These are phyloP conservation scores for Alectoria sarmentosa DNA, from an alignment of 495 filamentous ascomycete genomes.

Conservation along the genomic window DNA sequence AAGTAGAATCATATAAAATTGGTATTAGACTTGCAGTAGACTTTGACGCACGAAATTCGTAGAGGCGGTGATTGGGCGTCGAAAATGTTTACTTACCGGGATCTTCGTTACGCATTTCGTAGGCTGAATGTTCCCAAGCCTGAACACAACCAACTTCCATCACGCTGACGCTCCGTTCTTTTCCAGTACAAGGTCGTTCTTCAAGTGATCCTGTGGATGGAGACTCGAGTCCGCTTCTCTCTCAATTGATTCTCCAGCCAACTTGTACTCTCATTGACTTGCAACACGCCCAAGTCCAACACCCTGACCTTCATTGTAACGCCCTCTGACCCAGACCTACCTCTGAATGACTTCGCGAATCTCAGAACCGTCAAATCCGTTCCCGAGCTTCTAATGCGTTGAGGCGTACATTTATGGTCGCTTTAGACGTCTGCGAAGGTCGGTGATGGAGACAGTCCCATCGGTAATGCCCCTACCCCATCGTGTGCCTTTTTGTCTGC, in stretches of 20 bases:
- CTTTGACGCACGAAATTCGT: constrained; percentile 11
- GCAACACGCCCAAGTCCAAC: constrained; percentile 7
- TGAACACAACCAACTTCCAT: constrained; percentile 15
- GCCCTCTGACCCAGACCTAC: background rate
- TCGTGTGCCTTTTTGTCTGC: constrained; percentile 14
- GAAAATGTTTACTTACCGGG: constrained; percentile 14
- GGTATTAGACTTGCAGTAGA: constrained; percentile 8
- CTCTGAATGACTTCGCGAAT: constrained; percentile 11
- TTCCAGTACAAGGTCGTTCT: background rate
- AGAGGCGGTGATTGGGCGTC: constrained; percentile 12
- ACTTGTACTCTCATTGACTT: constrained; percentile 4
- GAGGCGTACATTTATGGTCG: constrained; percentile 12
- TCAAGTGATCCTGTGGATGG: background rate
- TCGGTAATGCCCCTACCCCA: constrained; percentile 22
- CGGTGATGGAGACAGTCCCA: constrained; percentile 29
- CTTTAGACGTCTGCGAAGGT: constrained; percentile 15
- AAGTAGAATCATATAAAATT: background rate
- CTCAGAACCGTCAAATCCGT: constrained; percentile 1
- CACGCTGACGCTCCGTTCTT: background rate
- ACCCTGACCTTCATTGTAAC: constrained; percentile 5
- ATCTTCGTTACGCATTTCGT: constrained; percentile 21
- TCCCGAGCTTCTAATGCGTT: constrained; percentile 19
- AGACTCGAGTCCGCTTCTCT: background rate
- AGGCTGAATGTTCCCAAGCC: constrained; percentile 13
- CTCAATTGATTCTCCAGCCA: constrained; percentile 3